These are phyloP conservation scores for Schwanniomyces pseudopolymorphus DNA, from an alignment of 805 yeast genomes.

Conservation along the genomic window DNA sequence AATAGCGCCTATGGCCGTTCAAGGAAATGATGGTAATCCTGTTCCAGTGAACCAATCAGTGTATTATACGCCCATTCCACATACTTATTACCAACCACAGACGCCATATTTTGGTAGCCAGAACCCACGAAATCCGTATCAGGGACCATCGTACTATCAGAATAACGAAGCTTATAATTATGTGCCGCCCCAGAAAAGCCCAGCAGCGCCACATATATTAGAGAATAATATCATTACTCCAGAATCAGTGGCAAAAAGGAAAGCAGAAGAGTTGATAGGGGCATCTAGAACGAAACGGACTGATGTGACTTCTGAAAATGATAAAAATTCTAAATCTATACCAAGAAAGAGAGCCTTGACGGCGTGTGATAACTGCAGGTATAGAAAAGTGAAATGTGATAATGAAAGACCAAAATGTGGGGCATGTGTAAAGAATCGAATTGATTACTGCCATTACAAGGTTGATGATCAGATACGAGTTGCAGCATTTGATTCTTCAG, in stretches of 20 bases:
- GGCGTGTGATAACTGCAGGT: conserved; percentile 42
- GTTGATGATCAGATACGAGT: conserved; percentile 17
- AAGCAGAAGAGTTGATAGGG: neutral
- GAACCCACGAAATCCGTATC: neutral
- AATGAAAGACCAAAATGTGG: conserved; percentile 44
- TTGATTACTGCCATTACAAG: conserved; percentile 43
- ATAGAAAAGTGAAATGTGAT: conserved; percentile 43
- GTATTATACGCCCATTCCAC: neutral
- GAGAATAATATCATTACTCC: neutral
- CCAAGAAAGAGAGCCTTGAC: conserved; percentile 34
- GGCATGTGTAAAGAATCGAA: conserved; percentile 39
- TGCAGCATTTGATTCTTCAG: conserved; percentile 24
- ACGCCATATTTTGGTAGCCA: neutral
- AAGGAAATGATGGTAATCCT: neutral
- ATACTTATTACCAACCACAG: neutral
- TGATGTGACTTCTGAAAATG: neutral
- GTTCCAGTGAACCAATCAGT: neutral
- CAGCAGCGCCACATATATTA: neutral
- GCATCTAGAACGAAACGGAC: neutral
- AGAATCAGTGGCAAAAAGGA: neutral
- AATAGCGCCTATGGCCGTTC: neutral
- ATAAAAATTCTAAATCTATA: neutral
- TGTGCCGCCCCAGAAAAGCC: neutral
- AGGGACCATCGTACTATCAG: neutral
- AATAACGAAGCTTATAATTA: neutral